Evolutionary conservation across 1,284 basidiomycete genomes (phyloP), one percentile per base, ranked within the genome.

Genomic region (Boletus semigastroideus): DNA sequence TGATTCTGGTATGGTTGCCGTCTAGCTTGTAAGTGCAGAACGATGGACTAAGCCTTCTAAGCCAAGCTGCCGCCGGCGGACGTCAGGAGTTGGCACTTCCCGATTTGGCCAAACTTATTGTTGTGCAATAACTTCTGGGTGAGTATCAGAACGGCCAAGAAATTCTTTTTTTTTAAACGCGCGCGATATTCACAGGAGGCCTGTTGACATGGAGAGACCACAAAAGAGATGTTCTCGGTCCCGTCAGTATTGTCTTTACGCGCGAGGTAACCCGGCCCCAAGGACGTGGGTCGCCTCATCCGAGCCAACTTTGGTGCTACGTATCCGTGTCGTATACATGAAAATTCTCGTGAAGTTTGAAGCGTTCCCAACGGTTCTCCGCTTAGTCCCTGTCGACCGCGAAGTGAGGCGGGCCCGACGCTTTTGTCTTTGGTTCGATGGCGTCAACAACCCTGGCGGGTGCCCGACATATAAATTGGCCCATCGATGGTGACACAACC

Each of bases 121-220:
- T 67, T 52, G n/a, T n/a, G 40, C 30, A 30, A 12, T 17, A 13
- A 31, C 58, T 64, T 56, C 54, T 51, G 25, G 40, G 63, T 66
- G 65, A 55, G 57, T 64, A 61, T 64, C 47, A 45, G 42, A 43
- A 38, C 13, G 37, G 16, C 51, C 49, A 46, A 42, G 22, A 42
- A 31, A 52, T 60, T 54, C 62, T 67, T 72, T 67, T 72, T 67
- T 62, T 14, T 48, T 41, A 48, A 45, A 28, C 28, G 47, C 54
- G 25, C 25, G 25, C 25, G 25, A 25, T 40, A 46, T 66, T 68
- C 66, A 54, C 65, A 65, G 59, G 48, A 70, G 71, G 66, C 63
- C 61, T 69, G 81, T 83, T 83, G 82, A 82, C 81, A 83, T 82
- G 80, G 70, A 72, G 77, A 69, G 74, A 63, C 64, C 62, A 73